A percentile compares a stretch with the other conserved stretches of the same genome.
phyloP scores from a whole-genome alignment of 208 protist species.

The Kentomonas sorsogonicus region DNA sequence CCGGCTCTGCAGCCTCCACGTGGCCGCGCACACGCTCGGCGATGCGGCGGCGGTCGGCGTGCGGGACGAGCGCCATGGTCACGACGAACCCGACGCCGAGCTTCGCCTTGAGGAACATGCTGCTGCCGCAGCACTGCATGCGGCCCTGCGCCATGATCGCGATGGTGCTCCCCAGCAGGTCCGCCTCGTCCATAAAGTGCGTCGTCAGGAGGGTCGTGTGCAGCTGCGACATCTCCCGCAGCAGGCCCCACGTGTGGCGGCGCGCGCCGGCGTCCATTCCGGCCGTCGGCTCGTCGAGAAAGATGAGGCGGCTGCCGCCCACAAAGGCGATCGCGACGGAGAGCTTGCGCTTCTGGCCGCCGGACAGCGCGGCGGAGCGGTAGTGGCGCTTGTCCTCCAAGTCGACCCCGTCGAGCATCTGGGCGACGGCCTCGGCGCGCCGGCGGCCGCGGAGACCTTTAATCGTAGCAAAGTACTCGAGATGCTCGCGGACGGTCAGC shows the following conservation, averaged over 20 bases:
- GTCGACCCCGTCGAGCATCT: slow-evolving; percentile 39
- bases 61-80: slow-evolving; percentile 28
- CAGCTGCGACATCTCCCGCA: slow-evolving; percentile 29
- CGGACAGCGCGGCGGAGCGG: slow-evolving; percentile 35
- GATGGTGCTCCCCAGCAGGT: slow-evolving; percentile 88
- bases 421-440: slow-evolving; percentile 22
- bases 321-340: slow-evolving; percentile 83
- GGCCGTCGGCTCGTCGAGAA: slow-evolving; percentile 88
- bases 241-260: slow-evolving; percentile 80
- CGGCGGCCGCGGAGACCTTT: slow-evolving; percentile 61
- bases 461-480: slow-evolving; percentile 82
- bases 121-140: slow-evolving; percentile 51
- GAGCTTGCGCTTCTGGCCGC: slow-evolving; percentile 86
- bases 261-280: slow-evolving; percentile 83
- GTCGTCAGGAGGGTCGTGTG: slow-evolving; percentile 79
- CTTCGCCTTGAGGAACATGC: slow-evolving; percentile 55
- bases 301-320: slow-evolving; percentile 55
- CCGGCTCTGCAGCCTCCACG: slow-evolving; percentile 24
- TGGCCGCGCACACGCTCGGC: no score
- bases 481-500: slow-evolving; percentile 86
- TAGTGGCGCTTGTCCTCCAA: slow-evolving; percentile 39
- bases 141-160: slow-evolving; percentile 83
- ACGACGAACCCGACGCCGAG: slow-evolving; percentile 68
- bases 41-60: slow-evolving; percentile 10
- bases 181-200: slow-evolving; percentile 97